Percentiles rank a stretch among this genome's conserved stretches.
Conservation (phyloP, 306 rosid species). For the Morella rubra region DNA sequence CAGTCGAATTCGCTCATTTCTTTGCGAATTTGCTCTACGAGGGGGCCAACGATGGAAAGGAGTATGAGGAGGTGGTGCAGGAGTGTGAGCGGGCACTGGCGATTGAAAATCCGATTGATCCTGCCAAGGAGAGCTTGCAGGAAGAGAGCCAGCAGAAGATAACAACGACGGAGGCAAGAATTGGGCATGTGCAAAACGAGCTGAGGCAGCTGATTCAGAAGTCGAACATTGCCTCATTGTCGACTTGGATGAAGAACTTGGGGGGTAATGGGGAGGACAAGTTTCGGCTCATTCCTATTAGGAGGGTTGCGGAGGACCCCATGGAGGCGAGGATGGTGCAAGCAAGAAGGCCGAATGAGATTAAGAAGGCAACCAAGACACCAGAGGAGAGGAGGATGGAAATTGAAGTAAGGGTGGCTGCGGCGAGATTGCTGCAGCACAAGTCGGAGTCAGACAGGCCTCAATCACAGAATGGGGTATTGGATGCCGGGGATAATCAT, state of each 20-base stretch:
- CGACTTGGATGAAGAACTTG: constrained; percentile 90
- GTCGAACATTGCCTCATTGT: constrained; percentile 71
- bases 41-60: constrained; percentile 71
- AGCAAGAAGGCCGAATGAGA: constrained; percentile 89
- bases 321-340: constrained; percentile 85
- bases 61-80: constrained; percentile 76
- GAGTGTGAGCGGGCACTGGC: constrained; percentile 86
- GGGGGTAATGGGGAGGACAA: constrained; percentile 78
- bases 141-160: constrained; percentile 80
- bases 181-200: constrained; percentile 73
- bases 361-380: constrained; percentile 87
- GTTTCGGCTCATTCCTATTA: constrained; percentile 73
- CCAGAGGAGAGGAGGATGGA: constrained; percentile 89
- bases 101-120: constrained; percentile 72
- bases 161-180: constrained; percentile 44
- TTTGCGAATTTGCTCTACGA: constrained; percentile 73
- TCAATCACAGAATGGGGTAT: constrained; percentile 45
- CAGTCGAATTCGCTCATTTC: constrained; percentile 79
- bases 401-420: constrained; percentile 95
- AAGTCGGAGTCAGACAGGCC: constrained; percentile 60
- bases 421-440: constrained; percentile 93
- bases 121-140: constrained; percentile 85
- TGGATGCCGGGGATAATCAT: constrained; percentile 37
- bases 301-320: constrained; percentile 84
- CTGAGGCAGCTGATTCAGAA: constrained; percentile 84